Evolutionary conservation across 2,329 filamentous ascomycete genomes (phyloP).

Genomic region (Geosmithia morbida): DNA sequence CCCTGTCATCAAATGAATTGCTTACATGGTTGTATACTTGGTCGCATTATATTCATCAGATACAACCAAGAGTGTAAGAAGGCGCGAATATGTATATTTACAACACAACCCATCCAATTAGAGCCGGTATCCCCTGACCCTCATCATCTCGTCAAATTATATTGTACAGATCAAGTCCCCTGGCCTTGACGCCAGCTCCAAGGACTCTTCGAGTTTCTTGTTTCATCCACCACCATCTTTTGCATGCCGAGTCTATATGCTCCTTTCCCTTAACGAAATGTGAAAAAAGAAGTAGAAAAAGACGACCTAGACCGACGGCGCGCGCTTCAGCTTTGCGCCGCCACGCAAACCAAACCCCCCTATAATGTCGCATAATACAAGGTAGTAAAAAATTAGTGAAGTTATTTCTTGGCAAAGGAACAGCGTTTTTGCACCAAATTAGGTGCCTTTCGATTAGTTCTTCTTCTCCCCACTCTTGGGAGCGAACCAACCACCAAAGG

Average conservation of each 20-base stretch:
- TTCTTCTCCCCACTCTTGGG: conserved; percentile 3
- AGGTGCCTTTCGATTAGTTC: conserved; percentile 3
- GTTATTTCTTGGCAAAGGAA: not conserved
- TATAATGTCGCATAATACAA: not conserved
- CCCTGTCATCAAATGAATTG: no score
- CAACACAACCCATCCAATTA: not conserved
- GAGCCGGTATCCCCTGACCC: not conserved
- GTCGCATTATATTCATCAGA: no score
- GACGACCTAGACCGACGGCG: not conserved
- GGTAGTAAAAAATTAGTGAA: not conserved
- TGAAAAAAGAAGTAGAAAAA: conserved; percentile 1
- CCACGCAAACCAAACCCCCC: no score
- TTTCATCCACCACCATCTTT: not conserved
- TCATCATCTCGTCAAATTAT: not conserved
- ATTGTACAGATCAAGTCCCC: not conserved
- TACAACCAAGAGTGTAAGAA: not conserved
- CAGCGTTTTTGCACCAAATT: conserved; percentile 2
- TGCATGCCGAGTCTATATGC: conserved; percentile 8
- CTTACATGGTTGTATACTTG: no score
- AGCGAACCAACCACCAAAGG: conserved; percentile 30
- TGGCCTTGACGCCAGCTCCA: not conserved
- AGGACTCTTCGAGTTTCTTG: not conserved
- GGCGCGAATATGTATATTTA: not conserved
- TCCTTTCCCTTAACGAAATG: conserved; percentile 1
- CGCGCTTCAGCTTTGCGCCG: not conserved